These are phyloP conservation scores for Boletus huronensis DNA, from an alignment of 768 basidiomycete genomes.

Conservation along the genomic window DNA sequence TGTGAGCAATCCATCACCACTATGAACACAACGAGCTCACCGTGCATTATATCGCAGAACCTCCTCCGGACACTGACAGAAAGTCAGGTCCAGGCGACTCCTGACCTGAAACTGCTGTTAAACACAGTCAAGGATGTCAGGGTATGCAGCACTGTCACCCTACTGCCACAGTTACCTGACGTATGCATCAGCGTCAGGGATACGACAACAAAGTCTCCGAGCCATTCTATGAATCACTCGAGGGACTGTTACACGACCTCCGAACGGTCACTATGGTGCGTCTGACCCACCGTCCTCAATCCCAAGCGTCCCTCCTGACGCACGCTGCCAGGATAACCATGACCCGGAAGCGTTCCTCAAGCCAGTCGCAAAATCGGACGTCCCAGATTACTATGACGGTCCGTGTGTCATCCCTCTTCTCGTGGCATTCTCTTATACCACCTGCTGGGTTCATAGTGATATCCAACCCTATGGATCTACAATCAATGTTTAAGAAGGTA, in stretches of 20 bases:
- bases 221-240: slow-evolving; percentile 91
- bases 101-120: slow-evolving; percentile 78
- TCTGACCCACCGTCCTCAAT: slow-evolving; percentile 13
- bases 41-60: slow-evolving; percentile 49
- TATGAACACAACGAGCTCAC: background rate
- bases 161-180: slow-evolving; percentile 20
- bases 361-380: slow-evolving; percentile 86
- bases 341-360: slow-evolving; percentile 93
- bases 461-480: slow-evolving; percentile 91
- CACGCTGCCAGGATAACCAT: slow-evolving; percentile 63
- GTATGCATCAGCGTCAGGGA: slow-evolving; percentile 37
- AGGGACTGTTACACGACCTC: slow-evolving; percentile 83
- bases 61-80: slow-evolving; percentile 84
- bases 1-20: slow-evolving; percentile 4
- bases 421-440: slow-evolving; percentile 2
- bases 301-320: slow-evolving; percentile 29
- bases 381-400: slow-evolving; percentile 94
- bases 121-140: slow-evolving; percentile 84
- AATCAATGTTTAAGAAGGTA: slow-evolving; percentile 89
- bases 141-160: slow-evolving; percentile 48
- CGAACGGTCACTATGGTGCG: slow-evolving; percentile 68
- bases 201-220: slow-evolving; percentile 74
- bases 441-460: slow-evolving; percentile 60
- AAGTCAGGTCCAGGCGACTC: slow-evolving; percentile 60
- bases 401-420: slow-evolving; percentile 26